Conservation (phyloP, 306 rosid genomes). For the Begonia fuchsioides region DNA sequence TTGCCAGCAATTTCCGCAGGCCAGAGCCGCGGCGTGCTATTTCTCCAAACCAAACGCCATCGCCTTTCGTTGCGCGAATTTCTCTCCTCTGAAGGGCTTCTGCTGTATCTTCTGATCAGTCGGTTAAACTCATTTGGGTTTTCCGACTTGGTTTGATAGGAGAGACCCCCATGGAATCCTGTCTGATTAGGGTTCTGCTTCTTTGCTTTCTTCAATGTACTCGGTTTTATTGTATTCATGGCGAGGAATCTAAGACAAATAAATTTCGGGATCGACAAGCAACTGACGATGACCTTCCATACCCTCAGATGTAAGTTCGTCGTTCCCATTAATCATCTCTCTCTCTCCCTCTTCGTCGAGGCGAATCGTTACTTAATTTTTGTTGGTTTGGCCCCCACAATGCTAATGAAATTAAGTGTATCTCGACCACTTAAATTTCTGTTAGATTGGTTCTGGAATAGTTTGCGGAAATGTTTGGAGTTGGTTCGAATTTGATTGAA, state of each 20-base stretch:
- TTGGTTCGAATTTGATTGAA: not conserved
- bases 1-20: no score
- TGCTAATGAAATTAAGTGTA: not conserved
- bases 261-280: conserved; percentile 82
- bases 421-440: not conserved
- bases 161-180: conserved; percentile 43
- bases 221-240: conserved; percentile 22
- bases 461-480: conserved; percentile 2
- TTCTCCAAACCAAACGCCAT: no score
- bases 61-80: no score
- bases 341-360: no score
- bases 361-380: not conserved
- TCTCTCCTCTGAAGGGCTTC: not conserved
- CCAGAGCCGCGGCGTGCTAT: no score
- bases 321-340: not conserved
- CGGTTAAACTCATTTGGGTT: not conserved
- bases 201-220: conserved; percentile 29
- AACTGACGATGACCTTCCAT: conserved; percentile 64
- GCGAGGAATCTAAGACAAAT: conserved; percentile 42
- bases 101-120: not conserved
- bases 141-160: not conserved
- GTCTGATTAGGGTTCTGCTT: conserved; percentile 16
- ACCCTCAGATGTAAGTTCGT: conserved; percentile 58
- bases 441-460: conserved; percentile 1
- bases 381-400: not conserved